phyloP scores from a whole-genome alignment of 1,139 yeast species.

The Debaryomycetaceae sp. region DNA sequence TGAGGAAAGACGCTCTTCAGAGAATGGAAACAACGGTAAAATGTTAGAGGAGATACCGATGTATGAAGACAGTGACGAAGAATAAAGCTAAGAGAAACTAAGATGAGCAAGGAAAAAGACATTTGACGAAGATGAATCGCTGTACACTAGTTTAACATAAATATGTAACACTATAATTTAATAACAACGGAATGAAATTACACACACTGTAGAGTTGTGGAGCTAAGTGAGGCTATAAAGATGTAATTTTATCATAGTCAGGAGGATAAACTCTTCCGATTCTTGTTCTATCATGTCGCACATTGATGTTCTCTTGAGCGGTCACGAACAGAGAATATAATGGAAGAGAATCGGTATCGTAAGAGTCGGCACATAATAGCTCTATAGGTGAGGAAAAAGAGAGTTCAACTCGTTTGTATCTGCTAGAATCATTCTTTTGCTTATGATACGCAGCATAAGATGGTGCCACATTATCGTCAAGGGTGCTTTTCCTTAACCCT shows the following conservation, averaged over 20 bases:
- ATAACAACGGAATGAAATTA: background rate
- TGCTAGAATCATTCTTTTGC: slow-evolving; percentile 5
- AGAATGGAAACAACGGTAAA: slow-evolving; percentile 8
- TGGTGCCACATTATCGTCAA: slow-evolving; percentile 5
- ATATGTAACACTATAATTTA: background rate
- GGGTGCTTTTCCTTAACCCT: background rate
- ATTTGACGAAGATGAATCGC: background rate
- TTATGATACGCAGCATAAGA: slow-evolving; percentile 10
- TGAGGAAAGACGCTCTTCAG: background rate
- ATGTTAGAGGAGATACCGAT: slow-evolving; percentile 35
- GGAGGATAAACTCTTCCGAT: background rate
- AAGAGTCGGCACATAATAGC: slow-evolving; percentile 9
- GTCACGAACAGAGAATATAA: slow-evolving; percentile 5
- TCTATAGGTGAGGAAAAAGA: slow-evolving; percentile 13
- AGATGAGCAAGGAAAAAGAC: no score
- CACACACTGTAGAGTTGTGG: background rate
- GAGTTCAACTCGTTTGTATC: slow-evolving; percentile 12
- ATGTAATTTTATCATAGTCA: background rate
- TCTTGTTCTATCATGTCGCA: background rate
- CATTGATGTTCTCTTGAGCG: background rate
- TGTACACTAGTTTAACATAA: background rate
- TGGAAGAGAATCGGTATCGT: slow-evolving; percentile 12
- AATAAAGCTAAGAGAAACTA: slow-evolving; percentile 19
- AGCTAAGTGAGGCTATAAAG: background rate
- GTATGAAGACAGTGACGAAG: slow-evolving; percentile 42